Conservation (phyloP, 257 asterid species). For the Ballota nigra region DNA sequence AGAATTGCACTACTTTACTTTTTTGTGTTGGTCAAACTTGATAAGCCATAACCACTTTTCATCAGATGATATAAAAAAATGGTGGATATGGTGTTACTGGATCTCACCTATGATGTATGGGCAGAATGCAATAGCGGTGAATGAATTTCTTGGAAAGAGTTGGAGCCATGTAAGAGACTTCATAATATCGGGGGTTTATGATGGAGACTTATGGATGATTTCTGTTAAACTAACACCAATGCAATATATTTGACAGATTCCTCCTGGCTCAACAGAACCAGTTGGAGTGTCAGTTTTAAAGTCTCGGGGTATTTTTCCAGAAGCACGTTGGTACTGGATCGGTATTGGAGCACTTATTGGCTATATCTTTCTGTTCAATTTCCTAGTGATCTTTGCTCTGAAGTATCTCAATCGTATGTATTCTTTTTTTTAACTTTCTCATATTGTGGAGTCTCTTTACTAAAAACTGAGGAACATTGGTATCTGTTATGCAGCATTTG, state of each 20-base stretch:
- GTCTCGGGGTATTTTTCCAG: constrained; percentile 60
- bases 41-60: neutral
- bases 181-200: constrained; percentile 1
- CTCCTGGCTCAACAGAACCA: constrained; percentile 46
- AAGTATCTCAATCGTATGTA: constrained; percentile 69
- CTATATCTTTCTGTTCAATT: constrained; percentile 56
- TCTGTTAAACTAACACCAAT: neutral
- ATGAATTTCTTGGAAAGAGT: constrained; percentile 74
- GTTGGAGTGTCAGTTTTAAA: constrained; percentile 56
- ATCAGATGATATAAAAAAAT: constrained; percentile 45
- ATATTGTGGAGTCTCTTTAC: neutral
- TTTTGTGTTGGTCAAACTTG: constrained; percentile 1
- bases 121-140: constrained; percentile 71
- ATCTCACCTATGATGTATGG: constrained; percentile 81
- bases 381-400: constrained; percentile 48
- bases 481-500: constrained; percentile 55
- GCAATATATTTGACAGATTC: constrained; percentile 33
- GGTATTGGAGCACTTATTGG: constrained; percentile 65
- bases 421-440: neutral
- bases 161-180: constrained; percentile 71
- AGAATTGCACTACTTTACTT: neutral
- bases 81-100: constrained; percentile 93
- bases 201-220: neutral
- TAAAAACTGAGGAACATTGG: neutral
- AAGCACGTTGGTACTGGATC: constrained; percentile 78